These are phyloP conservation scores for Nannochloropsis salina DNA, from an alignment of 108 stramenopile genomes.

Conservation along the genomic window DNA sequence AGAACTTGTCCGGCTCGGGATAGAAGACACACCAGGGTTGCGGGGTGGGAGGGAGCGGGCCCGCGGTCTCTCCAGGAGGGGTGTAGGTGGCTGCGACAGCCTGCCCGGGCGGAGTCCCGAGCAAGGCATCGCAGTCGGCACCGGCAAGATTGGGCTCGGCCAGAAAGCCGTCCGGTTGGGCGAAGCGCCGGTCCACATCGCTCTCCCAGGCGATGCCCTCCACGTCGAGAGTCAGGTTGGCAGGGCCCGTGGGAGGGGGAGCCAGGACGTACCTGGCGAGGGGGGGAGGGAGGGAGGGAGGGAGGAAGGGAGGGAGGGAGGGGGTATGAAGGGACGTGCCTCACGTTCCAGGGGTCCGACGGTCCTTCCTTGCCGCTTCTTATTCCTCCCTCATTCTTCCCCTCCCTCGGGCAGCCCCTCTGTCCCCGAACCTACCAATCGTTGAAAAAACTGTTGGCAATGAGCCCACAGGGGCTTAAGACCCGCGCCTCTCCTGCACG, in stretches of 20 bases:
- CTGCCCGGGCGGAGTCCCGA: not conserved
- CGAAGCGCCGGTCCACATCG: constrained; percentile 78
- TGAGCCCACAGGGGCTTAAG: constrained; percentile 94
- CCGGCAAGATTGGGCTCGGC: not conserved
- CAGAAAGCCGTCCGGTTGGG: constrained; percentile 69
- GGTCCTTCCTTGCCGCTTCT: not conserved
- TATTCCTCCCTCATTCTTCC: not conserved
- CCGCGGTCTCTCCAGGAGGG: not conserved
- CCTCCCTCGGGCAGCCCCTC: not conserved
- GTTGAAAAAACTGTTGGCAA: constrained; percentile 97
- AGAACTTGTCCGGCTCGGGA: not conserved
- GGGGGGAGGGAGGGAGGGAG: not conserved
- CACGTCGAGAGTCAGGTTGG: constrained; percentile 63
- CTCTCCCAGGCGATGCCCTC: constrained; percentile 88
- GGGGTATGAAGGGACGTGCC: not conserved
- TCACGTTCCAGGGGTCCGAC: not conserved
- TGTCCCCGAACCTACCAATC: constrained; percentile 24
- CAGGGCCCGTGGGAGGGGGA: constrained; percentile 20
- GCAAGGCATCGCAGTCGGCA: not conserved
- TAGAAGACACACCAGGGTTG: constrained; percentile 22
- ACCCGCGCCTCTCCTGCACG: not conserved
- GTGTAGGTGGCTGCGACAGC: not conserved
- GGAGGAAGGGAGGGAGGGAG: not conserved
- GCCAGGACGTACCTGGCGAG: not conserved
- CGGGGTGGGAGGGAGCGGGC: not conserved